Conservation (phyloP, 225 moss, liverwort and hornwort species). For the Asterella californica region DNA sequence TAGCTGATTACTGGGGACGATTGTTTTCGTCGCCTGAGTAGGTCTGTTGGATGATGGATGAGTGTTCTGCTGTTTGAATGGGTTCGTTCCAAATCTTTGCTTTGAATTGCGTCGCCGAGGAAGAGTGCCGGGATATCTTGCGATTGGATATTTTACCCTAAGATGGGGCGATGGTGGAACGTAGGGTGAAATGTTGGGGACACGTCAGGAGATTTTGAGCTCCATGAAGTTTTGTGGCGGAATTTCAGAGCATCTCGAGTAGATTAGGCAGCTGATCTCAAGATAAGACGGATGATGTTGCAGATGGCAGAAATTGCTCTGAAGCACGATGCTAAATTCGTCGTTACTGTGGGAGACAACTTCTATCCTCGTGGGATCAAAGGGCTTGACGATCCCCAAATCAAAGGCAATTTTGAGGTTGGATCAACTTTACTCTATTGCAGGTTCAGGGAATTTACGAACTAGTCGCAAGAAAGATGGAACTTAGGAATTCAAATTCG, state of each 20-base stretch:
- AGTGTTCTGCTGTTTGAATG: neutral
- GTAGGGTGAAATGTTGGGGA: neutral
- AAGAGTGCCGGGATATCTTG: neutral
- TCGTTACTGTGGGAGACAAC: conserved; percentile 48
- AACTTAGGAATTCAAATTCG: no score
- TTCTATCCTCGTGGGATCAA: conserved; percentile 42
- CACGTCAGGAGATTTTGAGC: neutral
- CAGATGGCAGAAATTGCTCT: conserved; percentile 43
- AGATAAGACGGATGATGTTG: neutral
- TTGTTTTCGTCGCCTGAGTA: neutral
- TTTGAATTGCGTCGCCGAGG: neutral
- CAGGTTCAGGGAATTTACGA: no score
- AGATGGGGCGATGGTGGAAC: neutral
- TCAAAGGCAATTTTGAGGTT: conserved; percentile 46
- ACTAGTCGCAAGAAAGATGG: no score
- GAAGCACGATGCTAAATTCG: conserved; percentile 35
- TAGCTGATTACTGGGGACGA: neutral
- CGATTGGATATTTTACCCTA: neutral
- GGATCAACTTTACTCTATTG: neutral
- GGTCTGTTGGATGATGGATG: neutral
- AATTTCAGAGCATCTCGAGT: neutral
- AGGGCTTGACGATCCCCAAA: conserved; percentile 38
- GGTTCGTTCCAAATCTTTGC: neutral
- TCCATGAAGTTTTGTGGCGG: neutral
- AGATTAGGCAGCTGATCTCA: neutral